These are phyloP conservation scores for Salix dunnii DNA, from an alignment of 345 rosid species.

Conservation along the genomic window DNA sequence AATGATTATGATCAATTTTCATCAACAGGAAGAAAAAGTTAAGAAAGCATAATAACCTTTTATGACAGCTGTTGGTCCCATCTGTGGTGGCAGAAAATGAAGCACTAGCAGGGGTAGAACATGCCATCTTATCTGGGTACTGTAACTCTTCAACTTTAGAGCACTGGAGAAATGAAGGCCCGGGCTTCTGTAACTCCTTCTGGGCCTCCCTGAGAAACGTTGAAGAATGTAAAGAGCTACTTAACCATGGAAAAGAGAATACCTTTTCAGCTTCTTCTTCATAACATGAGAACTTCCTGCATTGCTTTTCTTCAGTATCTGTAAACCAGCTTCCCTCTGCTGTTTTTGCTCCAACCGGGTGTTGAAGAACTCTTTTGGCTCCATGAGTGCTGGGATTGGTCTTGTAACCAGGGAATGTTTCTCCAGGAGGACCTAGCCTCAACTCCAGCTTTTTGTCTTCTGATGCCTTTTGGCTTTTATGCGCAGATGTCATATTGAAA, in stretches of 20 bases:
- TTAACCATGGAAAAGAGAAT: conserved; percentile 4
- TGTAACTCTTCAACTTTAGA: conserved; percentile 16
- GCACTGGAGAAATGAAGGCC: conserved; percentile 9
- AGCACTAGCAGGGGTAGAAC: conserved; percentile 15
- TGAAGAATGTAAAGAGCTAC: conserved; percentile 1
- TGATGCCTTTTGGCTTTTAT: background rate
- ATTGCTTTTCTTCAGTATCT: conserved; percentile 1
- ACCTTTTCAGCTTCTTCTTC: background rate
- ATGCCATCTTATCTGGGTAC: conserved; percentile 15
- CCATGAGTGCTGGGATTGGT: conserved; percentile 7
- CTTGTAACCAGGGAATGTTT: conserved; percentile 5
- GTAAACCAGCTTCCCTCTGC: background rate
- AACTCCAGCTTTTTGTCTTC: conserved; percentile 40
- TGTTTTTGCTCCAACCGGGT: background rate
- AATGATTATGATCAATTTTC: conserved; percentile 1
- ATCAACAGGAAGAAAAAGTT: background rate
- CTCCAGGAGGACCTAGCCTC: conserved; percentile 46
- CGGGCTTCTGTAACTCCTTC: background rate
- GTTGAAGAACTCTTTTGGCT: conserved; percentile 28
- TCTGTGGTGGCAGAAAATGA: conserved; percentile 11
- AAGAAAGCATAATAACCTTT: conserved; percentile 28
- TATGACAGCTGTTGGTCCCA: conserved; percentile 5
- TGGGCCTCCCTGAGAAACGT: background rate
- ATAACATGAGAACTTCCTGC: background rate
- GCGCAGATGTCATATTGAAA: conserved; percentile 4